phyloP scores from a whole-genome alignment of 495 filamentous ascomycete genomes.

The Tuber borchii region DNA sequence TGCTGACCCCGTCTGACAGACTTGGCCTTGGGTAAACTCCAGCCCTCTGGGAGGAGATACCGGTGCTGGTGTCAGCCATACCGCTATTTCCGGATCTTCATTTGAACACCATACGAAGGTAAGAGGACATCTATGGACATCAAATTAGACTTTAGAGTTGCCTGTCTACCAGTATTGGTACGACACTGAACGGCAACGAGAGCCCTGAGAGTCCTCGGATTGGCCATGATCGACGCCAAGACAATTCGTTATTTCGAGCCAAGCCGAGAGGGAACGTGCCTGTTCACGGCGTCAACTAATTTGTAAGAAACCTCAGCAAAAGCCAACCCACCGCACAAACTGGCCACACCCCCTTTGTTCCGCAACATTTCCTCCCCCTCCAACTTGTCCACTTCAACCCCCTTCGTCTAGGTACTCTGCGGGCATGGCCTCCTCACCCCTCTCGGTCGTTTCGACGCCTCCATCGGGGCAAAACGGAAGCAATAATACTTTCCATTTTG shows the following conservation, averaged over 20 bases:
- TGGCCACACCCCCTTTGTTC: not conserved
- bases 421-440: not conserved
- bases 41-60: not conserved
- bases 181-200: not conserved
- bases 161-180: no score
- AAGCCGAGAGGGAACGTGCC: not conserved
- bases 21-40: not conserved
- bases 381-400: not conserved
- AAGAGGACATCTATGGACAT: not conserved
- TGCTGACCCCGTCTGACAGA: not conserved
- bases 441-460: not conserved
- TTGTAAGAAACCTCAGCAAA: not conserved
- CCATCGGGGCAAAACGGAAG: not conserved
- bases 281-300: not conserved
- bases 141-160: constrained; percentile 2
- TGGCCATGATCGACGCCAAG: not conserved
- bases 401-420: not conserved
- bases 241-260: not conserved
- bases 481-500: not conserved
- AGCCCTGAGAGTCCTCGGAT: not conserved
- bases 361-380: not conserved
- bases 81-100: not conserved
- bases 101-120: not conserved
- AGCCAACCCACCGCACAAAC: not conserved
- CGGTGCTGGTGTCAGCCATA: not conserved